Conservation (phyloP, 208 protist genomes). For the Crithidia bombi region DNA sequence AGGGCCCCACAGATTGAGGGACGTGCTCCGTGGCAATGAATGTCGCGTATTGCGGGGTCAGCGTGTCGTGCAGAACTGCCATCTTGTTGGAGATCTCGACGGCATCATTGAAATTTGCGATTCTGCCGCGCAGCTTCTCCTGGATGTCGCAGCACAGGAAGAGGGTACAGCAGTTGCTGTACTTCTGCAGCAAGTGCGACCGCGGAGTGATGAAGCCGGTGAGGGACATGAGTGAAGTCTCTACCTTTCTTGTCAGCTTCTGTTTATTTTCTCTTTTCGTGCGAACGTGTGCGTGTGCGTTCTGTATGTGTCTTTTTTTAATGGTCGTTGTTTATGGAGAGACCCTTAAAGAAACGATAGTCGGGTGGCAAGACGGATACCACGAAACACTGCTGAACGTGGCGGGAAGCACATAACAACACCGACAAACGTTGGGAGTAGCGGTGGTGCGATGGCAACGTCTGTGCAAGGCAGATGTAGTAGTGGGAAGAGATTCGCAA, state of each 20-base stretch:
- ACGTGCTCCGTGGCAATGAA: conserved; percentile 83
- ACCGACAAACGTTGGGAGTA: too few relatives aligned
- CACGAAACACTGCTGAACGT: too few relatives aligned
- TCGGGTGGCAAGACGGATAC: too few relatives aligned
- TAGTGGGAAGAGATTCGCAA: too few relatives aligned
- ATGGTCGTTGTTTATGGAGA: not conserved
- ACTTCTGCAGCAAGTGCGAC: conserved; percentile 36
- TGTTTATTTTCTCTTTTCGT: not conserved
- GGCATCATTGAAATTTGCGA: conserved; percentile 60
- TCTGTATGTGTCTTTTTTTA: not conserved
- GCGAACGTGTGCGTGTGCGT: not conserved
- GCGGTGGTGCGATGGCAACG: too few relatives aligned
- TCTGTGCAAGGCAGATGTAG: too few relatives aligned
- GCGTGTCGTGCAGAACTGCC: conserved; percentile 37
- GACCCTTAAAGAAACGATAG: too few relatives aligned
- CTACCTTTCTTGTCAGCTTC: not conserved
- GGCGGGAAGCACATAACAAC: too few relatives aligned
- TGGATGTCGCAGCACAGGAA: conserved; percentile 76
- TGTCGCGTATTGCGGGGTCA: conserved; percentile 45
- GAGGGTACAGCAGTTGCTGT: conserved; percentile 37
- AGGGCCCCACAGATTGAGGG: conserved; percentile 55
- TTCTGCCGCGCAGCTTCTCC: conserved; percentile 45
- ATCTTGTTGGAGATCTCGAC: conserved; percentile 74
- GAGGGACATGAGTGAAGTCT: not conserved
- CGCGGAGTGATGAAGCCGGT: conserved; percentile 4